Conservation (phyloP, 164 flowering plant genomes). For the Aristolochia fimbriata region DNA sequence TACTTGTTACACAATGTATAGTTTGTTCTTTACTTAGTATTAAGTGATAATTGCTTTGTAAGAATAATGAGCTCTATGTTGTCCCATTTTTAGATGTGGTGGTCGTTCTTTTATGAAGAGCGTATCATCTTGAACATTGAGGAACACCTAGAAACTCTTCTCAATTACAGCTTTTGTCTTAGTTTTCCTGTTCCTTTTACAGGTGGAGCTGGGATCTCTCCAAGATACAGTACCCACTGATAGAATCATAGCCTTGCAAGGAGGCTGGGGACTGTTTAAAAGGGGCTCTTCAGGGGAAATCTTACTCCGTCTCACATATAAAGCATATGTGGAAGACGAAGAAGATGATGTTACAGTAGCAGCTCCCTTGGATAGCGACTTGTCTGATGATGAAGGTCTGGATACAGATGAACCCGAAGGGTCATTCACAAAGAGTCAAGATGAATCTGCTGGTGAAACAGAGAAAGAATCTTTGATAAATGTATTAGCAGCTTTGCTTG, state of each 20-base stretch:
- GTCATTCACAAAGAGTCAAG: slow-evolving; percentile 17
- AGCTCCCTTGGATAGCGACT: slow-evolving; percentile 35
- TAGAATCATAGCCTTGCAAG: slow-evolving; percentile 51
- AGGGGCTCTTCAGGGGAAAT: slow-evolving; percentile 70
- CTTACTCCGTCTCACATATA: slow-evolving; percentile 78
- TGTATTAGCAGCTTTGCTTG: slow-evolving; percentile 77
- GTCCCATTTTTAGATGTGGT: too few species aligned
- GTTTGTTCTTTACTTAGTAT: too few species aligned
- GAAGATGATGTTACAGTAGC: slow-evolving; percentile 56
- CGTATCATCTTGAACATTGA: too few species aligned
- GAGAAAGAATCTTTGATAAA: slow-evolving; percentile 82
- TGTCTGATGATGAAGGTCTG: slow-evolving; percentile 63
- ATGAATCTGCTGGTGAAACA: slow-evolving; percentile 17
- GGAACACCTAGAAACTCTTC: too few species aligned
- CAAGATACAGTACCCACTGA: slow-evolving; percentile 95
- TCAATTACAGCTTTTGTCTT: too few species aligned
- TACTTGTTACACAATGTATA: too few species aligned
- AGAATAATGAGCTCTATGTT: too few species aligned
- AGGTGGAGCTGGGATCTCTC: slow-evolving; percentile 84
- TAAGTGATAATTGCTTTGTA: too few species aligned
- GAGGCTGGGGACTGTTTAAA: slow-evolving; percentile 70
- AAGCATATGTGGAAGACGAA: slow-evolving; percentile 98
- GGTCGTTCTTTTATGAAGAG: too few species aligned
- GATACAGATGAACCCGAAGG: slow-evolving; percentile 43
- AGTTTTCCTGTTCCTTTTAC: slow-evolving; percentile 6